Conservation (phyloP, 148 eudicot genomes). For the Euryodendron excelsum region DNA sequence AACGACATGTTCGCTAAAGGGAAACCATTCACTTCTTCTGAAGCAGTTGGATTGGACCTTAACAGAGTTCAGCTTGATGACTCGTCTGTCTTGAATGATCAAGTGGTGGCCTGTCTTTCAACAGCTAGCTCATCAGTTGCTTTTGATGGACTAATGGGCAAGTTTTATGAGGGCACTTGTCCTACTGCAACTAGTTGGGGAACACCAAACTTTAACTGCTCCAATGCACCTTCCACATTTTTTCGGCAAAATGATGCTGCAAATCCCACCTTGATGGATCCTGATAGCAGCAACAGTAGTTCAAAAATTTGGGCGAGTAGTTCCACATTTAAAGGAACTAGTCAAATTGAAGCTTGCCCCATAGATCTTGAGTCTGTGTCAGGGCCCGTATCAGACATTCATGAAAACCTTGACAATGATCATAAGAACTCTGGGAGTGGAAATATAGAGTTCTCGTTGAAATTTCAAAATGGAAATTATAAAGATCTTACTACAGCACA, state of each 20-base stretch:
- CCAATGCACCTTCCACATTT: neutral
- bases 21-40: constrained; percentile 11
- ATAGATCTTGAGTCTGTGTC: neutral
- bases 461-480: neutral
- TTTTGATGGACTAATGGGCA: constrained; percentile 1
- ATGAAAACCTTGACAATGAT: neutral
- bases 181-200: neutral
- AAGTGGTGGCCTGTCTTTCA: constrained; percentile 5
- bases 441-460: neutral
- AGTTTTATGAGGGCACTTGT: neutral
- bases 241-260: neutral
- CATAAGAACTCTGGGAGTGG: neutral
- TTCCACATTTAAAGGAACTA: neutral
- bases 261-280: neutral
- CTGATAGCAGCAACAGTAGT: neutral
- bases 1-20: constrained; percentile 11
- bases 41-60: constrained; percentile 42
- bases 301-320: neutral
- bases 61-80: constrained; percentile 44
- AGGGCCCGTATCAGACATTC: neutral
- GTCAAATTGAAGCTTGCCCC: constrained; percentile 6
- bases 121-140: constrained; percentile 6
- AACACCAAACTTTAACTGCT: neutral
- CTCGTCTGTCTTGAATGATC: constrained; percentile 20
- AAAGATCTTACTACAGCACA: constrained; percentile 5